These are phyloP conservation scores for Trypanosoma vivax DNA, from an alignment of 208 protist genomes.

Conservation along the genomic window DNA sequence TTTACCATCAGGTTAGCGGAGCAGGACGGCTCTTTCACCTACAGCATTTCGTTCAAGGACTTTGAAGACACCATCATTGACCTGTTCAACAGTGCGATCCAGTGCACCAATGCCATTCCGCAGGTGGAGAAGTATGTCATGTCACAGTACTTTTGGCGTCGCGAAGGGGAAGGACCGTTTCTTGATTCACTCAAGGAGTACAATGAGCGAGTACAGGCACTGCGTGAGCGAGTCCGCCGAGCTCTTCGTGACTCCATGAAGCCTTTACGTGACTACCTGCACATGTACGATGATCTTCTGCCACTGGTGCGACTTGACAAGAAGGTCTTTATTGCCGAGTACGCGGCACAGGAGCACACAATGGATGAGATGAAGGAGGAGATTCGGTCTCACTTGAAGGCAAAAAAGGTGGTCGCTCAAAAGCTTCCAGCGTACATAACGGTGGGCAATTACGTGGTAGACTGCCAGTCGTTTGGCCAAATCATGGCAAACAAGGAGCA, in stretches of 20 bases:
- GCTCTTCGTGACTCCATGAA: conserved; percentile 60
- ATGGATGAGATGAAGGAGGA: conserved; percentile 91
- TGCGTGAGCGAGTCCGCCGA: conserved; percentile 62
- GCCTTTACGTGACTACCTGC: conserved; percentile 82
- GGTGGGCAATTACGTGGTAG: conserved; percentile 93
- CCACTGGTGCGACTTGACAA: conserved; percentile 84
- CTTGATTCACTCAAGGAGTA: conserved; percentile 82
- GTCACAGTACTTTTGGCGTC: conserved; percentile 90
- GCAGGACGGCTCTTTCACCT: conserved; percentile 72
- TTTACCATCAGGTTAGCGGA: conserved; percentile 90
- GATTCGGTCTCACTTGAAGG: conserved; percentile 81
- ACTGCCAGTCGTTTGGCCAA: conserved; percentile 90
- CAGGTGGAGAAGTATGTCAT: conserved; percentile 93
- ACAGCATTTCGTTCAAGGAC: conserved; percentile 79
- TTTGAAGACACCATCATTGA: conserved; percentile 84
- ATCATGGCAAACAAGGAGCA: conserved; percentile 91
- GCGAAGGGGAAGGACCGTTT: conserved; percentile 87
- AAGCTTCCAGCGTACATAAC: conserved; percentile 87
- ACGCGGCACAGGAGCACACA: conserved; percentile 76
- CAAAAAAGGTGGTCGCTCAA: conserved; percentile 84
- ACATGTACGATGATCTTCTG: conserved; percentile 88
- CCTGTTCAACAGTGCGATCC: conserved; percentile 85
- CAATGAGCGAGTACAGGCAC: conserved; percentile 72
- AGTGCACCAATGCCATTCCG: conserved; percentile 84
- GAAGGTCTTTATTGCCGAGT: conserved; percentile 77